Percentiles rank a stretch among this genome's conserved stretches.
Conservation (phyloP, 805 yeast species). For the Groenewaldozyma salmanticensis region DNA sequence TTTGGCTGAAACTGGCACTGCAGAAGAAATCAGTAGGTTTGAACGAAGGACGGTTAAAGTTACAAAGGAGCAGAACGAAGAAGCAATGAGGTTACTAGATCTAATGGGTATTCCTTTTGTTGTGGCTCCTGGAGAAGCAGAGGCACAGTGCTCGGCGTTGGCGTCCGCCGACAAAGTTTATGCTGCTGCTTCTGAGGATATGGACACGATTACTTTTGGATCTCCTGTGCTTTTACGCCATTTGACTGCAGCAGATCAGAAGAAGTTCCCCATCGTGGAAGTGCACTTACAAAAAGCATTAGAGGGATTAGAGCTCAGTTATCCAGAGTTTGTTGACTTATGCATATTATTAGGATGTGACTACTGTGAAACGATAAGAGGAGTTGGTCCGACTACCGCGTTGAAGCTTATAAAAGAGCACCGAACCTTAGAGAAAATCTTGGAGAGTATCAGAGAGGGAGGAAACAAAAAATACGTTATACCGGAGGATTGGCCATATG, state of each 20-base stretch:
- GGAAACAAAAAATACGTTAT: slow-evolving; percentile 61
- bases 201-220: slow-evolving; percentile 93
- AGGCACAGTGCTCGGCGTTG: slow-evolving; percentile 93
- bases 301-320: slow-evolving; percentile 66
- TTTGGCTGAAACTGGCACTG: slow-evolving; percentile 65
- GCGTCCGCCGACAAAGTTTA: slow-evolving; percentile 86
- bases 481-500: slow-evolving; percentile 92
- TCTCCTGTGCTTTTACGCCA: slow-evolving; percentile 80
- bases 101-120: slow-evolving; percentile 95
- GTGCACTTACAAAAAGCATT: slow-evolving; percentile 57
- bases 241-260: slow-evolving; percentile 86
- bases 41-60: slow-evolving; percentile 88
- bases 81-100: slow-evolving; percentile 69
- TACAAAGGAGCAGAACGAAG: slow-evolving; percentile 84
- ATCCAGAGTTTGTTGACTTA: slow-evolving; percentile 72
- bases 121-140: slow-evolving; percentile 96
- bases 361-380: slow-evolving; percentile 89
- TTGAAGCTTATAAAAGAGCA: slow-evolving; percentile 79
- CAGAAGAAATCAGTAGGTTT: slow-evolving; percentile 62
- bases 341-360: slow-evolving; percentile 95
- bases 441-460: slow-evolving; percentile 48
- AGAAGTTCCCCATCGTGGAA: slow-evolving; percentile 87
- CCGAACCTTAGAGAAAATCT: slow-evolving; percentile 67
- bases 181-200: slow-evolving; percentile 97
- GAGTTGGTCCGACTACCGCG: slow-evolving; percentile 95